Percentiles rank a stretch among this genome's conserved stretches.
These are phyloP conservation scores for Chytriomyces sp. DNA, from an alignment of 192 early-diverging fungal species.

Conservation along the genomic window DNA sequence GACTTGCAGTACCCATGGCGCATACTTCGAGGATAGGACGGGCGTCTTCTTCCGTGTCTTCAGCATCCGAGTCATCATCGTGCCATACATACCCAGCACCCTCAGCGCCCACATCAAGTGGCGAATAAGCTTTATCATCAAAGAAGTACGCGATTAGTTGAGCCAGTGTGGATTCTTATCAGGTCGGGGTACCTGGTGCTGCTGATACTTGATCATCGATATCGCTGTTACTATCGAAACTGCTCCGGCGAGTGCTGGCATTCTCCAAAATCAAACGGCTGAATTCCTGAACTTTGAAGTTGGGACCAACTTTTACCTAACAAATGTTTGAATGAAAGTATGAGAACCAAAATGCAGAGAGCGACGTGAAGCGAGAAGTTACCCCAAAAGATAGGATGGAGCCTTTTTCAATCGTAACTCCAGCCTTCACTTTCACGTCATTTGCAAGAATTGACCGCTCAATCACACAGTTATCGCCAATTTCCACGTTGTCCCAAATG, in stretches of 20 bases:
- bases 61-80: conserved; percentile 61
- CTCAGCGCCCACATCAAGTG: conserved; percentile 55
- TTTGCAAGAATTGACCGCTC: conserved; percentile 77
- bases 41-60: conserved; percentile 53
- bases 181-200: too few relatives aligned
- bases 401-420: conserved; percentile 72
- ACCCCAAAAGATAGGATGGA: conserved; percentile 58
- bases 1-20: neutral
- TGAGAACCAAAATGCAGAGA: conserved; percentile 21
- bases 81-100: conserved; percentile 59
- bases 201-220: neutral
- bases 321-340: neutral
- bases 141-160: too few relatives aligned
- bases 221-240: conserved; percentile 2
- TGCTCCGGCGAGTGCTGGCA: too few relatives aligned
- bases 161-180: too few relatives aligned
- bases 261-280: conserved; percentile 58
- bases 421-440: conserved; percentile 67
- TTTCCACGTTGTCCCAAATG: conserved; percentile 78
- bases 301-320: conserved; percentile 74
- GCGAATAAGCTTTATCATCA: too few relatives aligned
- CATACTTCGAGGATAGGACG: conserved; percentile 51
- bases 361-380: conserved; percentile 63
- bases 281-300: conserved; percentile 67
- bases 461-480: conserved; percentile 73